phyloP scores from a whole-genome alignment of 768 basidiomycete genomes.

The Termitomyces sp. region DNA sequence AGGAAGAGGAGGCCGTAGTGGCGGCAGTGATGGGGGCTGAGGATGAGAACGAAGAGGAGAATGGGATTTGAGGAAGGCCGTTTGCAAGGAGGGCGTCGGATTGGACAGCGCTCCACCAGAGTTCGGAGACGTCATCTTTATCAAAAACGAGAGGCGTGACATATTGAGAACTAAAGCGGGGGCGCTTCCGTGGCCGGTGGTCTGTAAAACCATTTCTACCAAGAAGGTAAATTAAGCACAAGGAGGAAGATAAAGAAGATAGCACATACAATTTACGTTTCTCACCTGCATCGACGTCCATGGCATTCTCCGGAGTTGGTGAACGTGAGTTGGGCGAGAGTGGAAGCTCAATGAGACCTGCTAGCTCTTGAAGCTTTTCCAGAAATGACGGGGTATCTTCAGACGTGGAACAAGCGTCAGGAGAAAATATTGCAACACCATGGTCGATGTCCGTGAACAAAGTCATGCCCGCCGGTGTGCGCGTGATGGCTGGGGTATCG shows the following conservation, averaged over 20 bases:
- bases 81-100: conserved; percentile 59
- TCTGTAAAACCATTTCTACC: conserved; percentile 32
- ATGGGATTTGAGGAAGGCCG: conserved; percentile 56
- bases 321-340: conserved; percentile 26
- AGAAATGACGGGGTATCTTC: conserved; percentile 14
- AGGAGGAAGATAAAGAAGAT: conserved; percentile 2
- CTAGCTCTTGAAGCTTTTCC: conserved; percentile 34
- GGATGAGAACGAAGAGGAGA: conserved; percentile 28
- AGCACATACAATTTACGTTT: conserved; percentile 61
- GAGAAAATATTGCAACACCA: conserved; percentile 36
- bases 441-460: conserved; percentile 58
- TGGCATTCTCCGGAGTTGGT: conserved; percentile 17
- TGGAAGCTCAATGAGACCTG: conserved; percentile 32
- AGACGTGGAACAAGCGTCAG: conserved; percentile 4
- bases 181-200: conserved; percentile 59
- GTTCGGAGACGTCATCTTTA: conserved; percentile 43
- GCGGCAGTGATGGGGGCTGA: neutral
- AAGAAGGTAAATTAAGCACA: neutral
- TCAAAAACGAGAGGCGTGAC: conserved; percentile 32
- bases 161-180: conserved; percentile 42
- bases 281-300: conserved; percentile 42
- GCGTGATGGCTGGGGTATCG: conserved; percentile 65
- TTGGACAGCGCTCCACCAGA: conserved; percentile 77
- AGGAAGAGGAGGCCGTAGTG: conserved; percentile 7
- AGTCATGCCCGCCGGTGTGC: conserved; percentile 74